phyloP scores from a whole-genome alignment of 2,329 filamentous ascomycete species.

The Ophiostoma himal-ulmi region DNA sequence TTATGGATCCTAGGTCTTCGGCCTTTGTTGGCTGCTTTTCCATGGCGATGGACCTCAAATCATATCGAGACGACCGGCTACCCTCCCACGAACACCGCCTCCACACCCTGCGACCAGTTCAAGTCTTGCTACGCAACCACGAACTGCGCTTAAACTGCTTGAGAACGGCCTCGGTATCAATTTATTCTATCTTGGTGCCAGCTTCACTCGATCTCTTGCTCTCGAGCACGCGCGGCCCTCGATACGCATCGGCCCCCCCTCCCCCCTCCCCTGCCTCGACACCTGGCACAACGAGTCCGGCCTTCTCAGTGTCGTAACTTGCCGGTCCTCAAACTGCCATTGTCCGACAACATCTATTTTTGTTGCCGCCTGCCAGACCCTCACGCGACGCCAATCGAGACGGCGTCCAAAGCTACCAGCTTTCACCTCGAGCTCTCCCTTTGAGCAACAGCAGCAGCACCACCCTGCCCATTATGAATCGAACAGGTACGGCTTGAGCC shows the following conservation, averaged over 20 bases:
- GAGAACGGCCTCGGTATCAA: not conserved
- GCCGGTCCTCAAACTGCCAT: not conserved
- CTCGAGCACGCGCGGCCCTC: not conserved
- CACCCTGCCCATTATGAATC: conserved; percentile 46
- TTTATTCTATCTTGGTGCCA: not conserved
- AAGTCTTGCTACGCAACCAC: not conserved
- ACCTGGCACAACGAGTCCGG: not conserved
- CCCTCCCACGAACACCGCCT: not conserved
- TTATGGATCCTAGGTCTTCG: conserved; percentile 11
- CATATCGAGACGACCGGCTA: not conserved
- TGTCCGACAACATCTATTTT: not conserved
- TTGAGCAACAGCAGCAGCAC: conserved; percentile 13
- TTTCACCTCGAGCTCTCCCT: not conserved
- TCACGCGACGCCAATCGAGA: not conserved
- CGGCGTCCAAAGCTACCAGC: not conserved
- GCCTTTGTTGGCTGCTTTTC: conserved; percentile 21
- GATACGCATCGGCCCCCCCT: not conserved
- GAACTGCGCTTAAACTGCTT: not conserved
- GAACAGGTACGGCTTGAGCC: conserved; percentile 48
- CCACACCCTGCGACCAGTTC: not conserved
- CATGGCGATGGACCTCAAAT: conserved; percentile 13
- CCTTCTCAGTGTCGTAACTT: not conserved
- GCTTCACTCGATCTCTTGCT: not conserved
- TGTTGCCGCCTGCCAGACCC: not conserved
- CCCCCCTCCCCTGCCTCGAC: not conserved